A percentile compares a stretch with the other conserved stretches of the same genome.
Evolutionary conservation across 352 stramenopile genomes (phyloP).

Genomic region (Pythium brachiatum): DNA sequence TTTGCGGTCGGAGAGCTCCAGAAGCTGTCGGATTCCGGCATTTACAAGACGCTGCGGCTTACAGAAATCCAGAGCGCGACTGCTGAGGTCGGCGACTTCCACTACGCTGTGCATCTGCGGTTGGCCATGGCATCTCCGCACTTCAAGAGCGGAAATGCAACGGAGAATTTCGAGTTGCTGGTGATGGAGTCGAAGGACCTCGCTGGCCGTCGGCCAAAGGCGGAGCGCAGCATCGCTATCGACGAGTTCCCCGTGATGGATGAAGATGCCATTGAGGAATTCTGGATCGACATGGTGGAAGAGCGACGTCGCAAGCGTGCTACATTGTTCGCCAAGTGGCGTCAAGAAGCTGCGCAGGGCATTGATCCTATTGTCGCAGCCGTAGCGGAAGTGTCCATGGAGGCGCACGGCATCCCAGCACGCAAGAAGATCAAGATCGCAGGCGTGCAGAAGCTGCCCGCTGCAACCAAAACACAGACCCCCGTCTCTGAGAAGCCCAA

Average conservation of each 20-base stretch:
- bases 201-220: constrained; percentile 4
- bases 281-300: constrained; percentile 77
- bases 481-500: background rate
- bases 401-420: constrained; percentile 11
- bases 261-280: constrained; percentile 69
- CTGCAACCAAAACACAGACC: background rate
- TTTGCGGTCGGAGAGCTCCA: constrained; percentile 63
- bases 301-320: constrained; percentile 32
- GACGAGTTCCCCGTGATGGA: constrained; percentile 86
- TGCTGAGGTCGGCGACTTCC: constrained; percentile 72
- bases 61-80: constrained; percentile 47
- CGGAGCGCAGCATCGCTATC: constrained; percentile 65
- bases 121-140: constrained; percentile 66
- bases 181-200: constrained; percentile 65
- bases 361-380: constrained; percentile 17
- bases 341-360: constrained; percentile 11
- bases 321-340: constrained; percentile 53
- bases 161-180: constrained; percentile 72
- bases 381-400: constrained; percentile 13
- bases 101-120: constrained; percentile 72
- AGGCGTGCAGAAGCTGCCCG: background rate
- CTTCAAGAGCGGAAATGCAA: constrained; percentile 52
- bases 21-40: constrained; percentile 64
- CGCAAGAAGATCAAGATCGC: constrained; percentile 6
- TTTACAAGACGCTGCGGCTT: constrained; percentile 66